Percentiles rank a stretch among this genome's conserved stretches.
Conservation (phyloP, 495 filamentous ascomycete genomes). For the Tirmania nivea region DNA sequence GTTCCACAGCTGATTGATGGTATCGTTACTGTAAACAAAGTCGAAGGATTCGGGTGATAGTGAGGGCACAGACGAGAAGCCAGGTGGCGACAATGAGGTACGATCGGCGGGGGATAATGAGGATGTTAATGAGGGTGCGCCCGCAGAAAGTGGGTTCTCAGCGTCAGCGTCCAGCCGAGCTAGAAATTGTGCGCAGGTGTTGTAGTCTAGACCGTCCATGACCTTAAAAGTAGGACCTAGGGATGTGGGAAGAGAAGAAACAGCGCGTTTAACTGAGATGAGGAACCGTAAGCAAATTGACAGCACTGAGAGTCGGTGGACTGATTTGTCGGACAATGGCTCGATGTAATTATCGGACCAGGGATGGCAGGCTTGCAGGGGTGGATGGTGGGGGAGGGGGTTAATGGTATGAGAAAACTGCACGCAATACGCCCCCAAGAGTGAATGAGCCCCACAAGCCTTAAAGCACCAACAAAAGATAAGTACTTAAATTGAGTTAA, state of each 20-base stretch:
- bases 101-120: slow-evolving; percentile 9
- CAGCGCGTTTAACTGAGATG: background rate
- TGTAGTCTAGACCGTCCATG: slow-evolving; percentile 1
- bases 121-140: slow-evolving; percentile 2
- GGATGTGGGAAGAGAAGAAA: background rate
- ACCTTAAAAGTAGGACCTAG: background rate
- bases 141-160: slow-evolving; percentile 4
- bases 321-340: background rate
- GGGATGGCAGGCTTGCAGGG: background rate
- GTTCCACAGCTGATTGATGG: background rate
- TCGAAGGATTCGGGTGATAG: slow-evolving; percentile 18
- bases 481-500: too few relatives aligned
- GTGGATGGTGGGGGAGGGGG: background rate
- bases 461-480: too few relatives aligned
- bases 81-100: slow-evolving; percentile 16
- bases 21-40: slow-evolving; percentile 14
- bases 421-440: too few relatives aligned
- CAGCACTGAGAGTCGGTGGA: background rate
- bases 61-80: slow-evolving; percentile 17
- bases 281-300: background rate
- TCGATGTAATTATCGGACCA: background rate
- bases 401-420: background rate
- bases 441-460: too few relatives aligned
- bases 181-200: slow-evolving; percentile 18
- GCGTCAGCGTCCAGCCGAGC: slow-evolving; percentile 18